phyloP scores from a whole-genome alignment of 2,329 filamentous ascomycete genomes.

The Calycina herbarum region DNA sequence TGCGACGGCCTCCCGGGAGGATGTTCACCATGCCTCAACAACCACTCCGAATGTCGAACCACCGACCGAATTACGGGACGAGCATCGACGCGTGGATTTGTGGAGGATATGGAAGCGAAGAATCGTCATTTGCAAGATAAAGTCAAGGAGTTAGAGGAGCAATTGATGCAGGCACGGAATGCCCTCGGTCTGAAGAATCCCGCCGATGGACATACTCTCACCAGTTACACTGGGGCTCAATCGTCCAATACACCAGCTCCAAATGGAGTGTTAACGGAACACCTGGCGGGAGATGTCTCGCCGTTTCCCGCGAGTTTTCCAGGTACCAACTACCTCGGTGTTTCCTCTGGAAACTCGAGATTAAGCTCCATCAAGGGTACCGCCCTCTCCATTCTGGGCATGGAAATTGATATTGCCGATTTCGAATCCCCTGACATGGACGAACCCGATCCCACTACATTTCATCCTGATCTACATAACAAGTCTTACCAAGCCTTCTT shows the following conservation, averaged over 20 bases:
- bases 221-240: slow-evolving; percentile 14
- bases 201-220: slow-evolving; percentile 30
- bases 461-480: slow-evolving; percentile 55
- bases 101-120: slow-evolving; percentile 74
- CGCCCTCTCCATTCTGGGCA: slow-evolving; percentile 74
- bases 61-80: slow-evolving; percentile 85
- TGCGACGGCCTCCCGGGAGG: slow-evolving; percentile 80
- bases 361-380: slow-evolving; percentile 76
- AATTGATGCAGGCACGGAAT: slow-evolving; percentile 62
- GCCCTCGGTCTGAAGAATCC: slow-evolving; percentile 46
- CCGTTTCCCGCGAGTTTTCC: slow-evolving; percentile 39
- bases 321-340: slow-evolving; percentile 66
- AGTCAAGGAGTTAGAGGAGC: slow-evolving; percentile 66
- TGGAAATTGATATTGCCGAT: slow-evolving; percentile 74
- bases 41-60: slow-evolving; percentile 73
- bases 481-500: slow-evolving; percentile 73
- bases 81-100: slow-evolving; percentile 75
- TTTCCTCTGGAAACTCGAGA: slow-evolving; percentile 57
- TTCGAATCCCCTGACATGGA: slow-evolving; percentile 68
- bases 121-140: slow-evolving; percentile 66
- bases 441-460: slow-evolving; percentile 51
- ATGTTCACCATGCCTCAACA: slow-evolving; percentile 78
- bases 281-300: slow-evolving; percentile 27
- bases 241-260: slow-evolving; percentile 23
- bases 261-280: slow-evolving; percentile 14